Evolutionary conservation across 805 yeast species (phyloP), one percentile per base, ranked within the genome.

Genomic region (Zygotorulaspora chibaensis): DNA sequence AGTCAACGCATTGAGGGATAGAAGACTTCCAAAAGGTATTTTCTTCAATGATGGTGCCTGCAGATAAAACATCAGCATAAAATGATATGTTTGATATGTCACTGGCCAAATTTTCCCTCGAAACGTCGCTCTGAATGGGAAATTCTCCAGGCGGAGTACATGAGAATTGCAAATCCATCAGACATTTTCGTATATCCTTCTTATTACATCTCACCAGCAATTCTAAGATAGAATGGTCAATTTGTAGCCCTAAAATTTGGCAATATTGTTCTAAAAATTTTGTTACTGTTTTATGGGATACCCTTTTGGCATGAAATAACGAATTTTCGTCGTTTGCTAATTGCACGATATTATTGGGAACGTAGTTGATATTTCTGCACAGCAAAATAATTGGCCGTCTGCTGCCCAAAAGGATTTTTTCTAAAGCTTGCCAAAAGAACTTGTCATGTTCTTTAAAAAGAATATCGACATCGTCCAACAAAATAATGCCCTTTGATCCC

Each of bases 401-500:
- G 0, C 87, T 74, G 13, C 76, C 73, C 30, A 72, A 70, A 33
- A 88, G 63, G 11, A 87, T 71, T 40, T 79, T 82, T 38, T 75
- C 77, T 2, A 88, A 72, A 2, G 83, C 80, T 1, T 72, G 58
- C 96, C 97, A 93, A 59, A 91, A 90, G 1, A 80, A 80, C 46
- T 76, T 79, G 56, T 93, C 98, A 27, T 77, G 80, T 34, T 75
- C 79, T 43, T 80, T 87, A 56, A 84, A 87, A 15, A 90, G 62
- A 9, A 87, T 70, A 60, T 91, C 96, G 34, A 86, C 90, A 56
- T 91, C 96, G 55, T 90, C 96, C 46, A 91, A 72, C 28, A 93
- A 64, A 3, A 93, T 81, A 5, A 88, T 68, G 7, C 91, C 89
- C 47, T 79, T 74, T n/a, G 61, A 53, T 11, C 54, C 54, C 34